Percentiles rank a stretch among this genome's conserved stretches.
These are phyloP conservation scores for Penicillium sp. DNA, from an alignment of 2,329 filamentous ascomycete species.

Conservation along the genomic window DNA sequence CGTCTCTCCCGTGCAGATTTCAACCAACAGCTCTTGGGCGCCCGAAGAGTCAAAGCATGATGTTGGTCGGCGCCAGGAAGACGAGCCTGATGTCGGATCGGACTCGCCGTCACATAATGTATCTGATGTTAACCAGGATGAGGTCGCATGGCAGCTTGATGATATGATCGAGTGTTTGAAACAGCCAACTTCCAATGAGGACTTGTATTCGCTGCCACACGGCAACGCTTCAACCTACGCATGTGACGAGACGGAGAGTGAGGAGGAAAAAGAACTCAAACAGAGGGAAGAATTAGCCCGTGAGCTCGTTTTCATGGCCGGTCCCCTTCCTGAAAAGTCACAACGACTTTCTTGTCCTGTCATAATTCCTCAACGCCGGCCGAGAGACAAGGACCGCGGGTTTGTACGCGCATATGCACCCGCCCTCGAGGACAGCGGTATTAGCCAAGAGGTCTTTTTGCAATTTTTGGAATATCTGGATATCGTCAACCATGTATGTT, in stretches of 20 bases:
- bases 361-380: conserved; percentile 14
- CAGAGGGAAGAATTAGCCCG: conserved; percentile 9
- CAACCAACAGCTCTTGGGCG: no score
- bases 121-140: conserved; percentile 4
- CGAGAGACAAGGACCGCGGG: conserved; percentile 6
- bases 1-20: neutral
- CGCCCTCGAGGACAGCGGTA: conserved; percentile 6
- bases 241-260: conserved; percentile 6
- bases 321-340: neutral
- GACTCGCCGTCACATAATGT: neutral
- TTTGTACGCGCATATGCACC: conserved; percentile 17
- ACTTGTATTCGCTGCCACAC: no score
- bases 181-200: no score
- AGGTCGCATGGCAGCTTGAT: conserved; percentile 12
- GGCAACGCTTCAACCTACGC: neutral
- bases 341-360: conserved; percentile 8
- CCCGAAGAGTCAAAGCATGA: no score
- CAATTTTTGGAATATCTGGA: neutral
- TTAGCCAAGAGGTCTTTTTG: conserved; percentile 10
- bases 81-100: neutral
- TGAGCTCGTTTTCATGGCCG: conserved; percentile 9
- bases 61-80: no score
- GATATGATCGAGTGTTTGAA: conserved; percentile 8
- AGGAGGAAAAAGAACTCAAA: conserved; percentile 3
- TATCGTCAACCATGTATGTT: neutral